phyloP scores from a whole-genome alignment of 2,329 filamentous ascomycete genomes.

The Xylariaceae sp. region DNA sequence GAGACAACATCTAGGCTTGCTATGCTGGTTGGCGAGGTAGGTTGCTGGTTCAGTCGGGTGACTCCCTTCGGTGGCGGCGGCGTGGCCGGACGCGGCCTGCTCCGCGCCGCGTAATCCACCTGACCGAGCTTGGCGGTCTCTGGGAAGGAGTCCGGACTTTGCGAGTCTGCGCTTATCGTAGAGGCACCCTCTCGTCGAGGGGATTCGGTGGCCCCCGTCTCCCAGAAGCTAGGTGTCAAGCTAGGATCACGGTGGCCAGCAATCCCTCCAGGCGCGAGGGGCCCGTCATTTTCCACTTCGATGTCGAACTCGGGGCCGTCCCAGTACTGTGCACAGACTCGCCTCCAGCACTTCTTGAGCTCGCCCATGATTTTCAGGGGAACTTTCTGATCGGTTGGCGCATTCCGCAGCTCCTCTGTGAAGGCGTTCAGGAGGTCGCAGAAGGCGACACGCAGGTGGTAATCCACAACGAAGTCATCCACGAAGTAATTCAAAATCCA shows the following conservation, averaged over 20 bases:
- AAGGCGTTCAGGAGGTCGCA: conserved; percentile 74
- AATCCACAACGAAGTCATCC: conserved; percentile 82
- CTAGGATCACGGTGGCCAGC: conserved; percentile 53
- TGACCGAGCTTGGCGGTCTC: conserved; percentile 43
- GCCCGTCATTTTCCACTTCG: conserved; percentile 55
- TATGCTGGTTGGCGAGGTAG: conserved; percentile 51
- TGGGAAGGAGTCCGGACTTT: conserved; percentile 38
- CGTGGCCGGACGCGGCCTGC: conserved; percentile 41
- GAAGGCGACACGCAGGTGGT: conserved; percentile 68
- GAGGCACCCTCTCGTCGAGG: conserved; percentile 41
- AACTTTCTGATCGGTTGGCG: conserved; percentile 42
- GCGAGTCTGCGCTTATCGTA: conserved; percentile 24
- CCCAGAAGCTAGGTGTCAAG: conserved; percentile 51
- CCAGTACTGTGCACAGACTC: conserved; percentile 87
- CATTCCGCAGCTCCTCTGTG: conserved; percentile 48
- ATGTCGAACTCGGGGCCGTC: conserved; percentile 63
- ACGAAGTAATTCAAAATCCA: conserved; percentile 98
- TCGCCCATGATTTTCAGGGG: conserved; percentile 84
- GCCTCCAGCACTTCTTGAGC: conserved; percentile 94
- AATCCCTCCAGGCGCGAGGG: conserved; percentile 72
- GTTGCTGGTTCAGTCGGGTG: conserved; percentile 30
- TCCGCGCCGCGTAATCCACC: conserved; percentile 42
- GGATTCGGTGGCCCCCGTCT: conserved; percentile 38
- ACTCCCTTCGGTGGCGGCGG: conserved; percentile 42
- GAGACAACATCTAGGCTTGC: conserved; percentile 57